Conservation (phyloP, 768 basidiomycete genomes). For the Galerina marginata region DNA sequence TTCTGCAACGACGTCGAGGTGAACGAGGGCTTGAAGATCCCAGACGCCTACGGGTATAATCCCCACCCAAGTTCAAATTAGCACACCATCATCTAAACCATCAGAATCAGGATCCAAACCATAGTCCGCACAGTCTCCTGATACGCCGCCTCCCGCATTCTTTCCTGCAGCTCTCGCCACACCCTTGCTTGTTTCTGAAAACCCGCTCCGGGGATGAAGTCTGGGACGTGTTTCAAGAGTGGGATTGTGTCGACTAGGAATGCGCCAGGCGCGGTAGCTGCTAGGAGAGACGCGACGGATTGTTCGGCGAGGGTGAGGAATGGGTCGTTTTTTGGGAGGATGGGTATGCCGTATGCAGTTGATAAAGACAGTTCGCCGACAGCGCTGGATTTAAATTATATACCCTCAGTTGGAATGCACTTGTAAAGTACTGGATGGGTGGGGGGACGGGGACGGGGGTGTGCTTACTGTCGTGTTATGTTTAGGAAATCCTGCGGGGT, state of each 20-base stretch:
- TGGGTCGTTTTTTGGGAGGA: neutral
- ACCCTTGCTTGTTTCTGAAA: neutral
- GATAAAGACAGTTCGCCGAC: neutral
- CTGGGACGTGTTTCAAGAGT: neutral
- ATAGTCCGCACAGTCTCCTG: neutral
- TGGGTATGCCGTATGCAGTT: neutral
- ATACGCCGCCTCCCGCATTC: neutral
- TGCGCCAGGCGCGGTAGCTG: neutral
- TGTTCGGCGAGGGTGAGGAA: neutral
- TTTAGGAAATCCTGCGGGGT: neutral
- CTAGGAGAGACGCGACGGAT: neutral
- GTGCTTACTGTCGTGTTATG: constrained; percentile 3
- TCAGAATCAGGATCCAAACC: neutral
- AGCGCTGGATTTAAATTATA: neutral
- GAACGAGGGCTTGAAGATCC: neutral
- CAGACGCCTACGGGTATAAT: neutral
- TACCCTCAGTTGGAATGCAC: neutral
- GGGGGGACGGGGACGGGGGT: neutral
- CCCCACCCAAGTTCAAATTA: neutral
- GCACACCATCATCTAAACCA: neutral
- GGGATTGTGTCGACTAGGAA: neutral
- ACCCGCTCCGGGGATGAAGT: constrained; percentile 1
- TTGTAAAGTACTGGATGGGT: no score
- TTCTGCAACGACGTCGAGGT: neutral
- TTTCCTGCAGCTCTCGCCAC: neutral